A percentile compares a stretch with the other conserved stretches of the same genome.
phyloP scores from a whole-genome alignment of 768 basidiomycete species.

The Termitomyces sp. region DNA sequence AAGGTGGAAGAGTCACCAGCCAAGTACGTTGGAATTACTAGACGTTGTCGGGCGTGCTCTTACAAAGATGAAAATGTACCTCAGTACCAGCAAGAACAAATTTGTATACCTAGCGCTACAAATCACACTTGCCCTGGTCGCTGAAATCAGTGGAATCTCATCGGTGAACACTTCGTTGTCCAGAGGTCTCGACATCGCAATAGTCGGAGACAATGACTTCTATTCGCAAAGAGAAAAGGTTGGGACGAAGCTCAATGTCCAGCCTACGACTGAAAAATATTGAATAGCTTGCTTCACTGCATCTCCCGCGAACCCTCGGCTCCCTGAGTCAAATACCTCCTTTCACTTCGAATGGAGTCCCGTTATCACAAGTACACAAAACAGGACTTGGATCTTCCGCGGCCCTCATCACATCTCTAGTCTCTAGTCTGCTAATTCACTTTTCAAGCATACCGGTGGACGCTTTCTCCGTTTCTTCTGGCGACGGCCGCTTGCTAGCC shows the following conservation, averaged over 20 bases:
- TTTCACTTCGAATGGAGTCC: slow-evolving; percentile 67
- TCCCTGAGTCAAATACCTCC: slow-evolving; percentile 70
- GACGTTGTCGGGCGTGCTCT: slow-evolving; percentile 1
- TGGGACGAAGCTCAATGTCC: slow-evolving; percentile 14
- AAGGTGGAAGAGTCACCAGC: slow-evolving; percentile 26
- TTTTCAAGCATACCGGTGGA: slow-evolving; percentile 52
- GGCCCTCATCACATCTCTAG: slow-evolving; percentile 92
- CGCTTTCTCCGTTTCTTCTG: slow-evolving; percentile 38
- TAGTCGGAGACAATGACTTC: slow-evolving; percentile 95
- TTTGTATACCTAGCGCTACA: slow-evolving; percentile 91
- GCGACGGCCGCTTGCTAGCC: slow-evolving; percentile 53
- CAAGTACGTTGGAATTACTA: slow-evolving; percentile 30
- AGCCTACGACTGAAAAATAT: background rate
- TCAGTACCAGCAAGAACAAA: slow-evolving; percentile 66
- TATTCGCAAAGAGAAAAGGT: slow-evolving; percentile 92
- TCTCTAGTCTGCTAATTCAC: slow-evolving; percentile 79
- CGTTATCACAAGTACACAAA: slow-evolving; percentile 85
- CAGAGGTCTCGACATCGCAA: slow-evolving; percentile 66
- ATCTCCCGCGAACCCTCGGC: slow-evolving; percentile 55
- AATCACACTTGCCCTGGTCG: slow-evolving; percentile 63
- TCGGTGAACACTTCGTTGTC: slow-evolving; percentile 37
- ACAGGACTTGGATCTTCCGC: slow-evolving; percentile 97
- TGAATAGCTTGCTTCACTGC: slow-evolving; percentile 54
- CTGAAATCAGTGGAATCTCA: slow-evolving; percentile 48
- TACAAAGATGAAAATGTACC: slow-evolving; percentile 8